Conservation (phyloP, 23 red algal genomes). For the Cyanidium caldarium region DNA sequence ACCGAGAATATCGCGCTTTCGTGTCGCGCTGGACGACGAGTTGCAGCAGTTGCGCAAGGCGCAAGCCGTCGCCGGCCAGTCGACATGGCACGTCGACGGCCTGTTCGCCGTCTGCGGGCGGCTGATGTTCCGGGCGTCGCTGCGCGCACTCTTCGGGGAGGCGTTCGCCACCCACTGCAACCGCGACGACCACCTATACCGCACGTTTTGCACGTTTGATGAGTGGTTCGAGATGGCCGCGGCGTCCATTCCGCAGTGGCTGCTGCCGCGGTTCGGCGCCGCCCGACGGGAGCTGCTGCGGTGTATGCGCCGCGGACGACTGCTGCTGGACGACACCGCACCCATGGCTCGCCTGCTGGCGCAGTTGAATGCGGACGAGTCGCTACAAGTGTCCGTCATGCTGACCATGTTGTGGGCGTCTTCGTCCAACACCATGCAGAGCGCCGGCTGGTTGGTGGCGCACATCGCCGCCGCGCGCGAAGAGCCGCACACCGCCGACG, state of each 20-base stretch:
- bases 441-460: conserved; percentile 1
- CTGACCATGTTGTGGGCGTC: conserved; percentile 16
- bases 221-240: conserved; percentile 13
- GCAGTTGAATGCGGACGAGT: conserved; percentile 1
- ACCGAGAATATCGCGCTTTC: background rate
- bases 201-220: conserved; percentile 11
- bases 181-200: background rate
- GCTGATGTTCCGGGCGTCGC: background rate
- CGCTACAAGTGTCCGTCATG: background rate
- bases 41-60: background rate
- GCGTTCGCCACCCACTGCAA: background rate
- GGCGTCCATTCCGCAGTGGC: conserved; percentile 3
- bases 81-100: background rate
- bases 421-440: conserved; percentile 2
- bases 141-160: conserved; percentile 4
- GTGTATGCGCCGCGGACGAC: background rate
- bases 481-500: background rate
- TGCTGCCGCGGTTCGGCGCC: conserved; percentile 3
- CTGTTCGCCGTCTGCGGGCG: background rate
- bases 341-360: background rate
- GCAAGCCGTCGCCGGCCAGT: background rate
- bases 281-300: background rate
- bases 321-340: background rate
- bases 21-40: background rate
- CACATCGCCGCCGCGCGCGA: background rate